Evolutionary conservation across 176 grass and related monocot species (phyloP).

Genomic region (Saccharum spontaneum): DNA sequence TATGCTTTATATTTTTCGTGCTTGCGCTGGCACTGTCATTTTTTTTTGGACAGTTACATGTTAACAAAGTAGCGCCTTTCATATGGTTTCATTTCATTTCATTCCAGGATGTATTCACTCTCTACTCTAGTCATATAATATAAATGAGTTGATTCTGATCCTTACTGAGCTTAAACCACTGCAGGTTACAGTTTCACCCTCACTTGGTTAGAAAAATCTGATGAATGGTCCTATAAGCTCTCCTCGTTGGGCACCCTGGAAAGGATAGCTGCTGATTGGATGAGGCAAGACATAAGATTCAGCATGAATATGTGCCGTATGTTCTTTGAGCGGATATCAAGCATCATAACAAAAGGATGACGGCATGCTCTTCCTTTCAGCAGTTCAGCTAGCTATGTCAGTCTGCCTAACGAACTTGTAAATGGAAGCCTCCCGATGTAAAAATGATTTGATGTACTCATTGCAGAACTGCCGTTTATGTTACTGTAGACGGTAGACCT

Average conservation of each 20-base stretch:
- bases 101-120: neutral
- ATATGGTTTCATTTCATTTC: neutral
- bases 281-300: conserved; percentile 73
- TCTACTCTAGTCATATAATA: neutral
- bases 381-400: neutral
- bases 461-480: neutral
- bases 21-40: neutral
- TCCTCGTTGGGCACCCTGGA: conserved; percentile 69
- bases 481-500: too few species aligned
- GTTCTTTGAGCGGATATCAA: conserved; percentile 57
- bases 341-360: conserved; percentile 23
- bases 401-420: neutral
- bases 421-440: neutral
- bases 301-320: conserved; percentile 51
- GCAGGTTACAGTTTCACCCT: conserved; percentile 81
- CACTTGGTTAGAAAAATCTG: conserved; percentile 45
- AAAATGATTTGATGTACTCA: neutral
- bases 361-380: neutral
- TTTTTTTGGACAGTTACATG: neutral
- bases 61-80: neutral
- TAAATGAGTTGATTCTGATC: conserved; percentile 6
- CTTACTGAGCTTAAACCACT: conserved; percentile 37
- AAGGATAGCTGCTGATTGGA: conserved; percentile 59
- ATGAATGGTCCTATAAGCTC: conserved; percentile 55
- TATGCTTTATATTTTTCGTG: neutral